Evolutionary conservation across 2,329 filamentous ascomycete species (phyloP), one percentile per base, ranked within the genome.

Genomic region (Nemania sp.): DNA sequence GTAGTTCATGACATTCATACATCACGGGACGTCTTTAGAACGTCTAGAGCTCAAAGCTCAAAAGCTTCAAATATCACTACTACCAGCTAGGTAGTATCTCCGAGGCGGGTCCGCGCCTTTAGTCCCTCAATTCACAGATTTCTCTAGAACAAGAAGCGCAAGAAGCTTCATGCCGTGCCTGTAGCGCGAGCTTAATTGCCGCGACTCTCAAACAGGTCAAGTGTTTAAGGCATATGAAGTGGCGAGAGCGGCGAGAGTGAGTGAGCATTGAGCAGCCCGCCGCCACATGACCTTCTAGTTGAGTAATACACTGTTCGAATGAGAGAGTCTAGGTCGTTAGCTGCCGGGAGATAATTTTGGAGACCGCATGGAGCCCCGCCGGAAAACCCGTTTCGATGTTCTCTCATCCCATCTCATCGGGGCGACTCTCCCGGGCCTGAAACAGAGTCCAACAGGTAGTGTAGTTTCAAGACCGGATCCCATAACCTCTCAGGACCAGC

Each of bases 351-450:
- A 68, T 66, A 68, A 66, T 61, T 68, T 68, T 68, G 66, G 62
- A 68, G 62, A 69, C 66, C 62, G 68, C 68, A 70, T 68, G 64
- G 65, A 57, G 57, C 58, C 64, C 68, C 65, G 62, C 65, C 51
- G 52, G 15, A 62, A 20, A 38, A 52, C 24, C 26, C 43, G 41
- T 59, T 45, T 59, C 26, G 51, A 54, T 11, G 24, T 55, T 60
- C 61, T 20, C 54, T 57, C 35, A 60, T 57, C 53, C 67, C 47
- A 56, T 64, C 60, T 41, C 41, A 56, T 67, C 64, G 59, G 67
- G 53, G 64, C 60, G 54, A 62, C 24, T 60, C 20, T 45, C 29
- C 55, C 53, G 51, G 62, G 58, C 41, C 63, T 69, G 67, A 69
- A 69, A 69, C 67, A 67, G 32, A 55, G 58, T 57, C 59, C 27